phyloP scores from a whole-genome alignment of 1,284 basidiomycete species.

The Termitomyces sp. region DNA sequence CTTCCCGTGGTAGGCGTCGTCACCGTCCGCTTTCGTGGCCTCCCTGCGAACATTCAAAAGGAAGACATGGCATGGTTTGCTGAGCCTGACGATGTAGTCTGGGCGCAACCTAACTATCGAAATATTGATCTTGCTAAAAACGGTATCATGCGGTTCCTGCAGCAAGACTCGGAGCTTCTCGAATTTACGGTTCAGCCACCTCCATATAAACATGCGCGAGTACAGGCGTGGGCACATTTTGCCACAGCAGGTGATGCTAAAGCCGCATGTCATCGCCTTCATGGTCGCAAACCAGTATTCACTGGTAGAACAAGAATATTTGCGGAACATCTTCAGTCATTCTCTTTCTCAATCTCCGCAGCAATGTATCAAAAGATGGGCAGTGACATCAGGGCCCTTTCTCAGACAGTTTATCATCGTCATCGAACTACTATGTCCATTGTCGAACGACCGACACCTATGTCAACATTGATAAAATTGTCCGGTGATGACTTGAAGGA shows the following conservation, averaged over 20 bases:
- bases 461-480: conserved; percentile 35
- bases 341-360: conserved; percentile 37
- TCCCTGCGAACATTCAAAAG: conserved; percentile 42
- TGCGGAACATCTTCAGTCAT: conserved; percentile 44
- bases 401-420: conserved; percentile 22
- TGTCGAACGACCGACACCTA: conserved; percentile 18
- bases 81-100: conserved; percentile 42
- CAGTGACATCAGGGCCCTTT: conserved; percentile 33
- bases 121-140: conserved; percentile 31
- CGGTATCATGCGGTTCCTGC: conserved; percentile 35
- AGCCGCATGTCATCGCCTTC: conserved; percentile 38
- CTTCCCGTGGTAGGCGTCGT: conserved; percentile 49
- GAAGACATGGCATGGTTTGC: conserved; percentile 42
- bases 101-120: conserved; percentile 45
- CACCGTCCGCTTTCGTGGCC: conserved; percentile 50
- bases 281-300: conserved; percentile 37
- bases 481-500: conserved; percentile 39
- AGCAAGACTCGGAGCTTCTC: conserved; percentile 33
- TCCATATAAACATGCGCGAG: conserved; percentile 38
- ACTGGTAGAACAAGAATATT: conserved; percentile 39
- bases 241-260: conserved; percentile 42
- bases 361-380: conserved; percentile 32
- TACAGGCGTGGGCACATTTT: conserved; percentile 52
- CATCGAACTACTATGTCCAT: conserved; percentile 24
- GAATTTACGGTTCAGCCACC: conserved; percentile 43